Base-by-base conservation (phyloP, 331 rosid species). In the Spiraea crenata region DNA sequence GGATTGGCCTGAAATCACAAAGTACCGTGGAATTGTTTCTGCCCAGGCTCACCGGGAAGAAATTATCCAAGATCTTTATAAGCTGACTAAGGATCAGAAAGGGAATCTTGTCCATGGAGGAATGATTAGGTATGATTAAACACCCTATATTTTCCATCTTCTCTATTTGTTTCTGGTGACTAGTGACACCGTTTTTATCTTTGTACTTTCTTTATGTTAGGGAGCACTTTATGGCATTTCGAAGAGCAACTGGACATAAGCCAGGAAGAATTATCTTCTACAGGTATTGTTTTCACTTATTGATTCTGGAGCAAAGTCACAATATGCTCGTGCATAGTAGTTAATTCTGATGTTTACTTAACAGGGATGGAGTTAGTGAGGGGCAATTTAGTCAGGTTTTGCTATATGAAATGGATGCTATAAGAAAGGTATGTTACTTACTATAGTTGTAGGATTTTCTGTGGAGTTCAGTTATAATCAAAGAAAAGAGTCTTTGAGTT, bases 311-410 rank as follows among this genome's bases (percentile, higher is more conserved):
- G 19, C 10, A 35, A 58, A 34, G 6, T 58, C 10, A 2, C 6
- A 34, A 57, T 39, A 12, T 25, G 1, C 9, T 34, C 20, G 7
- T 50, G 61, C 1, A 25, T 63, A 25, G 35, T 34, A 9, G 41
- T 40, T n/a, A 8, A 8, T 0, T 65, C 58, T 14, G n/a, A 5
- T 57, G 48, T 70, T 70, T 46, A 34, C 19, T 25, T 25, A 25
- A 68, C 79, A 95, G 99, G 49, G 96, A 95, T 77, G 99, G 99
- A 1, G 97, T 95, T 0, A 85, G 99, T 42, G 99, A 89, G 35
- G 95, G 99, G 0, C 99, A 95, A 20, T 91, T 87, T 3, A 83
- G 74, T 48, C 93, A 95, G 70, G 99, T 95, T 66, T 48, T 91
- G 64, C 88, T 95, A 0, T 64, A 88, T 47, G 99, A 95, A 74